Base-by-base conservation (phyloP, 345 rosid genomes). In the Viola odorata region DNA sequence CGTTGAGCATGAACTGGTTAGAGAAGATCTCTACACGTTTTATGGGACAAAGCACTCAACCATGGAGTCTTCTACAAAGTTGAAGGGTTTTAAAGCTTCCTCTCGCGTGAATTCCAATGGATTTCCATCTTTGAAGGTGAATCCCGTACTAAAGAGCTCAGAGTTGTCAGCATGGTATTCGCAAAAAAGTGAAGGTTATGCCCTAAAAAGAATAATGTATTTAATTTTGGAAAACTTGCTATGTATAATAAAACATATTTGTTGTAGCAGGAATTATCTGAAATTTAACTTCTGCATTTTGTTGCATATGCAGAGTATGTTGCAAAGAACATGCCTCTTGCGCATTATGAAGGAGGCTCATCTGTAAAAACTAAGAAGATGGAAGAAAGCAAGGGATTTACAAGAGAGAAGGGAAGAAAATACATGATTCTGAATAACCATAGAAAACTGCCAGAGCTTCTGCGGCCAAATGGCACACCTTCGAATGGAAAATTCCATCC, bases 21-120 rank as follows among this genome's bases (percentile, higher is more conserved):
- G 88, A 71, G 77, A 85, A 66, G 90, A 82, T 55, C 81, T 86
- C 56, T 81, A 82, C 70, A 77, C 82, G 4, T 88, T 85, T 69
- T 80, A 72, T 65, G 81, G 76, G 65, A 55, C 72, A 39, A 78
- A 75, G 57, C 80, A 73, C 64, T 64, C 71, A 6, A 63, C 55
- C 60, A 60, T 58, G 50, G 77, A 69, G 64, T 62, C 79, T 64
- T 61, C 72, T 53, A 55, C 66, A 41, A 75, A 63, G 50, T 53
- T 78, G 57, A 54, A 61, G 51, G 79, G 73, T 65, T 55, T 73
- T 32, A 76, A 73, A 55, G 62, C 80, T 50, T 23, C 32, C 32
- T 23, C 32, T 23, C 32, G 32, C 2, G 70, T 47, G 39, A 73
- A 80, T 75, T 78, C 82, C 73, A 77, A 68, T 69, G 78, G 66